Evolutionary conservation across 768 basidiomycete species (phyloP).

Genomic region (Lentinula boryana): DNA sequence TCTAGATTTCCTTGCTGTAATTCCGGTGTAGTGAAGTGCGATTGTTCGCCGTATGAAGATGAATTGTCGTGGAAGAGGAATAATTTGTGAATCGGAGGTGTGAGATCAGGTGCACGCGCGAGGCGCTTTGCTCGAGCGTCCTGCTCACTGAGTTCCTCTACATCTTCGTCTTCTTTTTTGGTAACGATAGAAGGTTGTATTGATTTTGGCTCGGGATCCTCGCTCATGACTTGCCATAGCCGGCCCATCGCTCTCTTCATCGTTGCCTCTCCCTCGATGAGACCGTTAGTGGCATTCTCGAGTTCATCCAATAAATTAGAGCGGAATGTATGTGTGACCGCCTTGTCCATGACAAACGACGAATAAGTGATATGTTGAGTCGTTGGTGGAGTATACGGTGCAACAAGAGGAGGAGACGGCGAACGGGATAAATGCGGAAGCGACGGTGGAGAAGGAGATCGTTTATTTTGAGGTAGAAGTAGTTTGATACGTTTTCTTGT

Average conservation of each 20-base stretch:
- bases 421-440: slow-evolving; percentile 75
- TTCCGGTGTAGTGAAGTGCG: slow-evolving; percentile 59
- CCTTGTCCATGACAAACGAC: slow-evolving; percentile 82
- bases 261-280: slow-evolving; percentile 77
- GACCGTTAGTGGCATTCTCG: slow-evolving; percentile 73
- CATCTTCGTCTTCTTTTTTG: slow-evolving; percentile 66
- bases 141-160: slow-evolving; percentile 29
- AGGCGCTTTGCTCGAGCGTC: slow-evolving; percentile 35
- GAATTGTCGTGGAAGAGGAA: slow-evolving; percentile 50
- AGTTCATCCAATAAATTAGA: slow-evolving; percentile 73
- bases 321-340: slow-evolving; percentile 80
- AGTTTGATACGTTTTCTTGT: slow-evolving; percentile 75
- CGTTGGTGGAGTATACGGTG: slow-evolving; percentile 69
- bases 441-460: slow-evolving; percentile 66
- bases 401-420: slow-evolving; percentile 66
- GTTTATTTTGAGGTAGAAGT: slow-evolving; percentile 52
- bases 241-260: slow-evolving; percentile 71
- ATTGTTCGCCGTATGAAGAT: slow-evolving; percentile 44
- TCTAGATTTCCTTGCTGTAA: slow-evolving; percentile 67
- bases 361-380: slow-evolving; percentile 70
- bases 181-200: slow-evolving; percentile 43
- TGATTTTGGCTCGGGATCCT: slow-evolving; percentile 38
- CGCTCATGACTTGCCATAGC: slow-evolving; percentile 77
- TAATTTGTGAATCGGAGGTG: slow-evolving; percentile 58
- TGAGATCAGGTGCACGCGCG: slow-evolving; percentile 60